Conservation (phyloP, 345 rosid species). For the Trapa incisa region DNA sequence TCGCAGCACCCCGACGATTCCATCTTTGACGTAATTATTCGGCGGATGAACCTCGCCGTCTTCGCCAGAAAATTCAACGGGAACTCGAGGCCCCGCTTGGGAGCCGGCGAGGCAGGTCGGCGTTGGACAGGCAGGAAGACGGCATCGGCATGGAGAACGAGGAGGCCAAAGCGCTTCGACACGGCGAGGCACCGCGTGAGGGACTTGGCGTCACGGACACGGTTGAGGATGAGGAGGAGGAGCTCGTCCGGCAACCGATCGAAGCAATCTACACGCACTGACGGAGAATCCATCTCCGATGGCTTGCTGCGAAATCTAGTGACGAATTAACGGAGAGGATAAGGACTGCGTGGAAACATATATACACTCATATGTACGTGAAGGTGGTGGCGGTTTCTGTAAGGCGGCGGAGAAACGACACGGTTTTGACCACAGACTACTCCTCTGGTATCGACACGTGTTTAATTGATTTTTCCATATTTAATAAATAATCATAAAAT, state of each 20-base stretch:
- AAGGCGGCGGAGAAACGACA: slow-evolving; percentile 1
- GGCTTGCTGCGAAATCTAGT: background rate
- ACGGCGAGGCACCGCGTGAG: slow-evolving; percentile 21
- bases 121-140: slow-evolving; percentile 14
- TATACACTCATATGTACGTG: background rate
- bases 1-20: background rate
- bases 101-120: background rate
- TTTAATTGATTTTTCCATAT: too few relatives aligned
- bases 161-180: slow-evolving; percentile 20
- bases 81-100: slow-evolving; percentile 7
- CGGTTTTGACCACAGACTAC: background rate
- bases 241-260: slow-evolving; percentile 20
- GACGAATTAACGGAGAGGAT: background rate
- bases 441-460: background rate
- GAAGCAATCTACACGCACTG: slow-evolving; percentile 3
- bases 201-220: slow-evolving; percentile 16
- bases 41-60: slow-evolving; percentile 18
- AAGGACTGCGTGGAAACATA: background rate
- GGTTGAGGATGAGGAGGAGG: slow-evolving; percentile 20
- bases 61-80: slow-evolving; percentile 4
- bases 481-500: too few relatives aligned
- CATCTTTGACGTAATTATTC: slow-evolving; percentile 5
- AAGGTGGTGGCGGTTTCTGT: slow-evolving; percentile 1
- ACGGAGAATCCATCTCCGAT: background rate
- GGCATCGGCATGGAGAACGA: slow-evolving; percentile 10